Evolutionary conservation across 2,329 filamentous ascomycete species (phyloP).

Genomic region (Ascosphaera pollenicola): DNA sequence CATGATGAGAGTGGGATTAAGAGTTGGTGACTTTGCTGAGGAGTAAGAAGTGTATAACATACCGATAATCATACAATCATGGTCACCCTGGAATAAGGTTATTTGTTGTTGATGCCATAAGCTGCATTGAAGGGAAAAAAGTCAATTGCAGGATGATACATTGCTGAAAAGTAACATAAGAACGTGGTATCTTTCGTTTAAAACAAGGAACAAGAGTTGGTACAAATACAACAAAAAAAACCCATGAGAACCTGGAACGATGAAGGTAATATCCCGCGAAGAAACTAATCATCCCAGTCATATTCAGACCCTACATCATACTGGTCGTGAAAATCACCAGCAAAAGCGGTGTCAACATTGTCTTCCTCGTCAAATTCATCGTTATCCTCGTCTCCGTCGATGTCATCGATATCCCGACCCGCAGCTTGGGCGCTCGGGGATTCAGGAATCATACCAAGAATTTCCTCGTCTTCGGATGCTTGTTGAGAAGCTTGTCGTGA

Average conservation of each 20-base stretch:
- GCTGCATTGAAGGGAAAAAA: too few relatives aligned
- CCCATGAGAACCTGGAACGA: too few relatives aligned
- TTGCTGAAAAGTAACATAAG: background rate
- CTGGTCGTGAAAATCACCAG: conserved; percentile 14
- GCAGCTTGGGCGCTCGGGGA: conserved; percentile 5
- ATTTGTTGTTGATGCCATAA: too few relatives aligned
- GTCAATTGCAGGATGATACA: background rate
- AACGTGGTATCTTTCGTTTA: background rate
- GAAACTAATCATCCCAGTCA: conserved; percentile 10
- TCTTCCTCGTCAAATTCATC: conserved; percentile 13
- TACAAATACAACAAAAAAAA: too few relatives aligned
- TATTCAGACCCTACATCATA: conserved; percentile 16
- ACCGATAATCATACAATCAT: too few relatives aligned
- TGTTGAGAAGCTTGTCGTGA: conserved; percentile 6
- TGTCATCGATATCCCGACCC: conserved; percentile 9
- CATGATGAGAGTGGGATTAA: conserved; percentile 27
- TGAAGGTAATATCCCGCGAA: too few relatives aligned
- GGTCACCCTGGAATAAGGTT: too few relatives aligned
- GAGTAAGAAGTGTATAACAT: too few relatives aligned
- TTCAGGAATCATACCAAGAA: conserved; percentile 8
- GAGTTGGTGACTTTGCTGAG: background rate
- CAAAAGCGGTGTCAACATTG: conserved; percentile 15
- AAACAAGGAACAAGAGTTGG: background rate
- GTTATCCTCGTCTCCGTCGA: conserved; percentile 15
- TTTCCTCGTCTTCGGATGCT: conserved; percentile 8